Percentiles rank a stretch among this genome's conserved stretches.
phyloP scores from a whole-genome alignment of 495 filamentous ascomycete genomes.

The Talaromyces nanjingensis region DNA sequence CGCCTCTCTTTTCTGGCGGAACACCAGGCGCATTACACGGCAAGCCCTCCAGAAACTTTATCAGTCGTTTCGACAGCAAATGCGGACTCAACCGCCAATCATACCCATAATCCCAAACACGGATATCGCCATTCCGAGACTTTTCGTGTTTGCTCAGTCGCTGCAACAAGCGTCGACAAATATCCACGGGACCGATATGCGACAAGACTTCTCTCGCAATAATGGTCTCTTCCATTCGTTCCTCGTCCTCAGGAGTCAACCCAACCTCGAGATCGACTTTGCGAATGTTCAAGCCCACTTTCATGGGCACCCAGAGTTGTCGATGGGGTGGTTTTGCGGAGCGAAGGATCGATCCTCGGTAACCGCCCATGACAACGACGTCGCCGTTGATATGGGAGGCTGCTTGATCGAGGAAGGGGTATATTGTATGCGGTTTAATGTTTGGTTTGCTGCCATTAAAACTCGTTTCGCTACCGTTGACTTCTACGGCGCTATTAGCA shows the following conservation, averaged over 20 bases:
- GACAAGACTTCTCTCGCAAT: constrained; percentile 80
- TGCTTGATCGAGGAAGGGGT: constrained; percentile 55
- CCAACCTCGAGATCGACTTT: constrained; percentile 91
- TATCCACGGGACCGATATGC: constrained; percentile 88
- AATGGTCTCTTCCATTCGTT: constrained; percentile 72
- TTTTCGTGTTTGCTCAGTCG: constrained; percentile 68
- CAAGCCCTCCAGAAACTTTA: constrained; percentile 63
- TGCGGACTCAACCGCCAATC: constrained; percentile 91
- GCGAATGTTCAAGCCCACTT: constrained; percentile 85
- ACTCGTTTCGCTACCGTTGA: constrained; percentile 49
- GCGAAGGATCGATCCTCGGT: constrained; percentile 80
- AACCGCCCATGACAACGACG: constrained; percentile 84
- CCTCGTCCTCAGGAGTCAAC: constrained; percentile 75
- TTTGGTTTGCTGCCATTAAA: constrained; percentile 64
- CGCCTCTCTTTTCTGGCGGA: constrained; percentile 52
- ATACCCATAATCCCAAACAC: constrained; percentile 88
- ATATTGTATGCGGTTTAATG: constrained; percentile 23
- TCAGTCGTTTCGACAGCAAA: constrained; percentile 61
- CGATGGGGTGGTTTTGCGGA: constrained; percentile 76
- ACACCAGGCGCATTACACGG: constrained; percentile 59
- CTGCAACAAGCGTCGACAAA: constrained; percentile 75
- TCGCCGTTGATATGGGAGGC: constrained; percentile 71
- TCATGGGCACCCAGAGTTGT: constrained; percentile 89
- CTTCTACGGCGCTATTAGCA: constrained; percentile 2
- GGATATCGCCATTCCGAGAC: constrained; percentile 57